These are phyloP conservation scores for Arthrobotrys musiformis DNA, from an alignment of 2,329 filamentous ascomycete genomes.

Conservation along the genomic window DNA sequence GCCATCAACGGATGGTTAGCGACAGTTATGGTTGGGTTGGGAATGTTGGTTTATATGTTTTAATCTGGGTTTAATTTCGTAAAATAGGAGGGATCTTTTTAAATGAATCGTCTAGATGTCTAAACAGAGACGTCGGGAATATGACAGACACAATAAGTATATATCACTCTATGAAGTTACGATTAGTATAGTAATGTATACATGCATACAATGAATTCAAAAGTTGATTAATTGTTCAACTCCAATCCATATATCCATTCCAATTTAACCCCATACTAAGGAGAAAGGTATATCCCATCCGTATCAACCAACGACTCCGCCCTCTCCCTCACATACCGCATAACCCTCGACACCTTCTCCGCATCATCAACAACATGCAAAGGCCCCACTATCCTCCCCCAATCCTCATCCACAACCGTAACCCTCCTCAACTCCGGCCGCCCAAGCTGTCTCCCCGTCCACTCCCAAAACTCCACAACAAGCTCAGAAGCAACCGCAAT, in stretches of 20 bases:
- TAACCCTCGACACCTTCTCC: constrained; percentile 13
- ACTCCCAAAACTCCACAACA: constrained; percentile 28
- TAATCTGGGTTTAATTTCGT: neutral
- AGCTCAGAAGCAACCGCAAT: constrained; percentile 21
- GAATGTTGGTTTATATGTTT: constrained; percentile 18
- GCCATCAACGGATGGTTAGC: neutral
- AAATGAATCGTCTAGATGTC: neutral
- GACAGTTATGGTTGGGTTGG: constrained; percentile 7
- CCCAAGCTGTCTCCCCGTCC: constrained; percentile 1
- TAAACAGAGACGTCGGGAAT: neutral
- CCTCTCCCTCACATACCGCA: constrained; percentile 10
- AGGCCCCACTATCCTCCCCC: constrained; percentile 4
- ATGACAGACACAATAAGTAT: neutral
- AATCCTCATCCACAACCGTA: neutral
- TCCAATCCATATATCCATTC: neutral
- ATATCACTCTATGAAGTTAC: neutral
- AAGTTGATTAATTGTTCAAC: neutral
- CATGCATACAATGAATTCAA: neutral
- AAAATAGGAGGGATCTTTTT: neutral
- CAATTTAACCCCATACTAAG: neutral
- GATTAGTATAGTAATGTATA: constrained; percentile 5
- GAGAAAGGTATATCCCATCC: neutral
- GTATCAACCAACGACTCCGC: neutral
- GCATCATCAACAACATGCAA: constrained; percentile 39
- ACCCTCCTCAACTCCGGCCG: neutral